A percentile compares a stretch with the other conserved stretches of the same genome.
phyloP scores from a whole-genome alignment of 1,284 basidiomycete genomes.

The Cystobasidium slooffiae region DNA sequence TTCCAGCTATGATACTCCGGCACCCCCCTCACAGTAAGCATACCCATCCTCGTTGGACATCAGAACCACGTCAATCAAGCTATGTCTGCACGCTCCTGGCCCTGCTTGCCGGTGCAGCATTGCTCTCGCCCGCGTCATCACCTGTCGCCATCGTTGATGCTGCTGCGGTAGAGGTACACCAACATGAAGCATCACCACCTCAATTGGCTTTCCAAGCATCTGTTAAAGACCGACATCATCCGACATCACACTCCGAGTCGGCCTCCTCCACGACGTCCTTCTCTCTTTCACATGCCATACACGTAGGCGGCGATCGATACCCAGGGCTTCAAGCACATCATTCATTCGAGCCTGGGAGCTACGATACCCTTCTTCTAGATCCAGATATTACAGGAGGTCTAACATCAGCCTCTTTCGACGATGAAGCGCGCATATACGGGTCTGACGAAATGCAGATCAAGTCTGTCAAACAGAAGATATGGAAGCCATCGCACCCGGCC shows the following conservation, averaged over 20 bases:
- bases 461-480: slow-evolving; percentile 21
- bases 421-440: neutral
- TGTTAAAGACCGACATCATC: too few species aligned
- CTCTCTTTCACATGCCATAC: slow-evolving; percentile 32
- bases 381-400: slow-evolving; percentile 1
- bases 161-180: slow-evolving; percentile 1
- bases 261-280: slow-evolving; percentile 18
- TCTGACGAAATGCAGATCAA: slow-evolving; percentile 14
- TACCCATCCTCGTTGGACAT: neutral
- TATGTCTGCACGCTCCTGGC: neutral
- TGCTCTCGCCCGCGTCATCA: slow-evolving; percentile 12
- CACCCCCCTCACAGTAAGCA: neutral
- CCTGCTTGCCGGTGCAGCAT: neutral
- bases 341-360: slow-evolving; percentile 23
- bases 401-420: neutral
- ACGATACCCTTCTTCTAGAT: slow-evolving; percentile 3
- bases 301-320: slow-evolving; percentile 35
- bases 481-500: slow-evolving; percentile 35
- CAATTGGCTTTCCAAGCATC: neutral
- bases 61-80: neutral
- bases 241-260: neutral
- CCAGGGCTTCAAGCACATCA: slow-evolving; percentile 32
- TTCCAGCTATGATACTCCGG: slow-evolving; percentile 9
- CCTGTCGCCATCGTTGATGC: slow-evolving; percentile 20
- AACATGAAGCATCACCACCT: neutral